Base-by-base conservation (phyloP, 2,329 filamentous ascomycete species). In the Penicillium brevicompactum region DNA sequence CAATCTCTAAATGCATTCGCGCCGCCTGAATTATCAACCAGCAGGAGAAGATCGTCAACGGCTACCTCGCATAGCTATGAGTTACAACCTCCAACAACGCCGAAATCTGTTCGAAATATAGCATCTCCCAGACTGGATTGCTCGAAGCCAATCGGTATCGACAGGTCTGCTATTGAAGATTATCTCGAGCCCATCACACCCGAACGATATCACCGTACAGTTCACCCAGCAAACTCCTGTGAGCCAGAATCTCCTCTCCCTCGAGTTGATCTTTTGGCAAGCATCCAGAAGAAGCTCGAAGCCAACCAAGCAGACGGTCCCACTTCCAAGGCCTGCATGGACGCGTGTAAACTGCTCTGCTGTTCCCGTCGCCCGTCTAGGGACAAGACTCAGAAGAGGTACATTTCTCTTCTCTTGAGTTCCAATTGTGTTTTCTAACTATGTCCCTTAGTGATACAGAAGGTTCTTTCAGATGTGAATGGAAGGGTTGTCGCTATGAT, bases 401-500 rank as follows among this genome's bases (percentile, higher is more conserved):
- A 22, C 48, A 32, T 37, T 27, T 13, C 32, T n/a, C 14, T 10
- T 37, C 4, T 40, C 11, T 9, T 21, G 16, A 11, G 4, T n/a
- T 9, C 30, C 13, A 16, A 7, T 14, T 16, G 21, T 11, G 30
- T 18, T 5, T 24, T 41, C 46, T 54, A 14, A 54, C 27, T 18
- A 4, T 9, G 31, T 9, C 8, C 18, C 13, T 7, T 37, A 53
- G 51, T 10, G 16, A 32, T 7, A 14, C 0, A 47, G 0, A 21
- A 22, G 45, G 43, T 11, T 27, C 18, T 1, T 45, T 41, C 32
- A 52, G 38, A 31, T 58, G 53, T 22, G 41, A 43, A 18, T 56
- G 53, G 56, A 31, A 46, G 32, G 53, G 42, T 11, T 56, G 56
- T 16, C 31, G 7, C 13, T 56, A 52, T 34, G 42, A 44, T 6